phyloP scores from a whole-genome alignment of 2,329 filamentous ascomycete species.

The Fusarium subglutinans region DNA sequence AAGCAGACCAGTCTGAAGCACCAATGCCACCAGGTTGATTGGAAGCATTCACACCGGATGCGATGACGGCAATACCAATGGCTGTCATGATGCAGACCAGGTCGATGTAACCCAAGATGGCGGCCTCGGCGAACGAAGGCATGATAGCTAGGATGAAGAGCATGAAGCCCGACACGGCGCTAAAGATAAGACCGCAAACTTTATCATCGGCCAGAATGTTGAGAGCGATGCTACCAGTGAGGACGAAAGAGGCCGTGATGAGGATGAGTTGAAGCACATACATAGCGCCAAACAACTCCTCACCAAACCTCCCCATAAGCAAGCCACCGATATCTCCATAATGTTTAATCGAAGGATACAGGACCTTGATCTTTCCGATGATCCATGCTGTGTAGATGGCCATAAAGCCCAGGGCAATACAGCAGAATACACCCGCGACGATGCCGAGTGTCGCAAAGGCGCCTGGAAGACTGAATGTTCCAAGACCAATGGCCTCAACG shows the following conservation, averaged over 20 bases:
- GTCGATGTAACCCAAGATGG: slow-evolving; percentile 40
- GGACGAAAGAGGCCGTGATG: slow-evolving; percentile 71
- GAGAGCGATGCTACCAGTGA: slow-evolving; percentile 73
- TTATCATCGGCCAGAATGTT: slow-evolving; percentile 66
- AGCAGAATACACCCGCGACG: slow-evolving; percentile 50
- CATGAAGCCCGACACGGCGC: slow-evolving; percentile 51
- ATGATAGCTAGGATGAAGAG: slow-evolving; percentile 53
- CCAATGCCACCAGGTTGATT: not conserved
- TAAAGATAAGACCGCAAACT: slow-evolving; percentile 51
- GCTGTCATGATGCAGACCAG: slow-evolving; percentile 54
- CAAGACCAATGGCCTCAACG: slow-evolving; percentile 38
- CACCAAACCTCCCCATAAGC: slow-evolving; percentile 64
- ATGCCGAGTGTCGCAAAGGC: slow-evolving; percentile 40
- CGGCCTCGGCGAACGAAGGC: slow-evolving; percentile 49
- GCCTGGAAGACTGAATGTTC: slow-evolving; percentile 37
- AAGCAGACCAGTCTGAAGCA: slow-evolving; percentile 48
- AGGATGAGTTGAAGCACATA: slow-evolving; percentile 70
- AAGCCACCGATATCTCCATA: slow-evolving; percentile 73
- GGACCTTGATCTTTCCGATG: slow-evolving; percentile 53
- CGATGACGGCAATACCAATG: slow-evolving; percentile 70
- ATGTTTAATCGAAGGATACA: slow-evolving; percentile 63
- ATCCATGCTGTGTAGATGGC: slow-evolving; percentile 54
- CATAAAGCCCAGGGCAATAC: slow-evolving; percentile 47
- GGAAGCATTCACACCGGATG: slow-evolving; percentile 57
- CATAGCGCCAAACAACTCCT: slow-evolving; percentile 65